A percentile compares a stretch with the other conserved stretches of the same genome.
phyloP scores from a whole-genome alignment of 2,329 filamentous ascomycete genomes.

The Blastomyces percursus region DNA sequence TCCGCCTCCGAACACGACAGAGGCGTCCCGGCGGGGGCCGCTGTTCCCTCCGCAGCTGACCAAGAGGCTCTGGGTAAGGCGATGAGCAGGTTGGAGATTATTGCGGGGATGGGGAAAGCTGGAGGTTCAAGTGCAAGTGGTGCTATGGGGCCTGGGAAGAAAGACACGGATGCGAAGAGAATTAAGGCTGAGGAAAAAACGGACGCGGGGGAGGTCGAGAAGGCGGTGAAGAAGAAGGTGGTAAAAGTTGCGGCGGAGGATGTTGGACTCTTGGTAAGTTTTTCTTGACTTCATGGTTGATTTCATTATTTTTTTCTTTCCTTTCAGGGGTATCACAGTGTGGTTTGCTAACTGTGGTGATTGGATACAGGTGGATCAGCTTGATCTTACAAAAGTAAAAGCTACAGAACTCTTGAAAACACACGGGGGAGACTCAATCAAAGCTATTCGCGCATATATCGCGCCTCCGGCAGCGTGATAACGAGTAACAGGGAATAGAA shows the following conservation, averaged over 20 bases:
- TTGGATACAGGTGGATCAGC: conserved; percentile 30
- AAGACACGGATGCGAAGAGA: conserved; percentile 21
- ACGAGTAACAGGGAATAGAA: neutral
- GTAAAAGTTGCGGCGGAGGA: conserved; percentile 38
- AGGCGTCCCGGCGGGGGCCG: conserved; percentile 14
- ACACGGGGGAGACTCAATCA: conserved; percentile 36
- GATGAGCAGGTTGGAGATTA: conserved; percentile 40
- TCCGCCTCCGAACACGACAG: conserved; percentile 24
- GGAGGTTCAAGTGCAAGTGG: conserved; percentile 11
- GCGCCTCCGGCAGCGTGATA: conserved; percentile 13
- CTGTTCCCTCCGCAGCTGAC: conserved; percentile 28
- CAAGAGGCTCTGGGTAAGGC: conserved; percentile 41
- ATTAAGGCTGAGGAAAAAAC: neutral
- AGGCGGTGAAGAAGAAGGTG: conserved; percentile 29
- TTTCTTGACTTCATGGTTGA: conserved; percentile 13
- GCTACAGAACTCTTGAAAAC: conserved; percentile 38
- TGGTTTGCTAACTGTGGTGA: neutral
- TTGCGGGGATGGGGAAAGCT: conserved; percentile 22
- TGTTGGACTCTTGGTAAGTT: conserved; percentile 36
- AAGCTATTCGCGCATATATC: conserved; percentile 35
- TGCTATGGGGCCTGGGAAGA: conserved; percentile 13
- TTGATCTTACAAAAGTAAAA: conserved; percentile 37
- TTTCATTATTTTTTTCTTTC: neutral
- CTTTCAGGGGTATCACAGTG: neutral
- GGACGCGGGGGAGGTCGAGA: conserved; percentile 14